Evolutionary conservation across 2,329 filamentous ascomycete genomes (phyloP).

Genomic region (Trichoderma arundinaceum): DNA sequence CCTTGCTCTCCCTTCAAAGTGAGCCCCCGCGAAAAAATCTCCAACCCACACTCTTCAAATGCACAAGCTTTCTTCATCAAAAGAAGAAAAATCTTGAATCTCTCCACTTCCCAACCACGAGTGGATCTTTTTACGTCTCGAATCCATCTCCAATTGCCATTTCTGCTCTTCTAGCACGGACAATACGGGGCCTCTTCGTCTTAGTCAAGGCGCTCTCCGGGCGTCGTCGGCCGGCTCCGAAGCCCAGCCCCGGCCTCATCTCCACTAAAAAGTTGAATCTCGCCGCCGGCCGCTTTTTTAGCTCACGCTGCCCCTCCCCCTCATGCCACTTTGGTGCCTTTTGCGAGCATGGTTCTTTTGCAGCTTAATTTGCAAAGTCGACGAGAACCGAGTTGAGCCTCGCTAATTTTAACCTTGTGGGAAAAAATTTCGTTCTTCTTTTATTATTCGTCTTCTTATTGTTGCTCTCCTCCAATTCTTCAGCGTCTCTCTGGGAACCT

Average conservation of each 20-base stretch:
- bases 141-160: neutral
- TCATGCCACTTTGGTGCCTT: constrained; percentile 17
- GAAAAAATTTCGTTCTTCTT: constrained; percentile 5
- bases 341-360: neutral
- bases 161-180: neutral
- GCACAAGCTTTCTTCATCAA: no score
- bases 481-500: no score
- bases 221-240: constrained; percentile 29
- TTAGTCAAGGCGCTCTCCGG: constrained; percentile 24
- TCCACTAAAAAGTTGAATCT: constrained; percentile 8
- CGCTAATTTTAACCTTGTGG: constrained; percentile 1
- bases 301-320: constrained; percentile 14
- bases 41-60: neutral
- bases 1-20: neutral
- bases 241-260: neutral
- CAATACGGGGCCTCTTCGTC: neutral
- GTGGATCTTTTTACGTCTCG: constrained; percentile 18
- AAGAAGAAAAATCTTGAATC: neutral
- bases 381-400: constrained; percentile 10
- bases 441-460: neutral
- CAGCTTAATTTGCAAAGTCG: neutral
- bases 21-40: neutral
- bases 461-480: no score
- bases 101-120: neutral
- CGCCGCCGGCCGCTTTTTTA: constrained; percentile 16